phyloP scores from a whole-genome alignment of 2,329 filamentous ascomycete species.

The Alternaria sp. region DNA sequence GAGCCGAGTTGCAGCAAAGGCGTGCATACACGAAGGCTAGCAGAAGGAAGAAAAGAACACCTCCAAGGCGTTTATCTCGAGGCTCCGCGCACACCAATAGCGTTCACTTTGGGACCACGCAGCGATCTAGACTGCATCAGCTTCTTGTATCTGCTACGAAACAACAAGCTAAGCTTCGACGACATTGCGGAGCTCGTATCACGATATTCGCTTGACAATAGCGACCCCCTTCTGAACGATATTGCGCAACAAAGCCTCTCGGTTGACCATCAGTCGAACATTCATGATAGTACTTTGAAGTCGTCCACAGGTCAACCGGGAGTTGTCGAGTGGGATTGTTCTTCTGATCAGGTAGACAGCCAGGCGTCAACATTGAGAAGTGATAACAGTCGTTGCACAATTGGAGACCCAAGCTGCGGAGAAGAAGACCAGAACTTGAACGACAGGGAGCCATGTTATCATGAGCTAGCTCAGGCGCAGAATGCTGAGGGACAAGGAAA shows the following conservation, averaged over 20 bases:
- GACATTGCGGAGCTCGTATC: slow-evolving; percentile 6
- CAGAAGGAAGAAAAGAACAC: neutral
- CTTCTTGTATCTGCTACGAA: slow-evolving; percentile 5
- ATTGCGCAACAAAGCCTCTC: neutral
- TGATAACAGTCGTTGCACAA: neutral
- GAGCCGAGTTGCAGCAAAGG: neutral
- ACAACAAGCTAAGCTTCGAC: slow-evolving; percentile 8
- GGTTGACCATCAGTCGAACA: neutral
- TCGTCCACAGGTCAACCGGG: neutral
- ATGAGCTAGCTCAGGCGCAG: neutral
- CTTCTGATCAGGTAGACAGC: neutral
- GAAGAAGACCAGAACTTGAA: neutral
- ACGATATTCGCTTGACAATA: neutral
- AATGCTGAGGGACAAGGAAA: neutral
- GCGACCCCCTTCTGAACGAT: neutral
- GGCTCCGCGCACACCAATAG: neutral
- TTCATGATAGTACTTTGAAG: neutral
- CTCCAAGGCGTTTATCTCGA: neutral
- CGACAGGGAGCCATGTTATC: neutral
- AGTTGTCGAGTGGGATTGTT: neutral
- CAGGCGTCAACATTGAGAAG: neutral
- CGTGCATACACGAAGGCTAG: neutral
- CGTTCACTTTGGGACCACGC: neutral
- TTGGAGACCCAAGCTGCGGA: neutral
- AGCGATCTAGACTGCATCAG: slow-evolving; percentile 5